Evolutionary conservation across 2,329 filamentous ascomycete genomes (phyloP), one percentile per base, ranked within the genome.

Genomic region (Fusarium sp.): DNA sequence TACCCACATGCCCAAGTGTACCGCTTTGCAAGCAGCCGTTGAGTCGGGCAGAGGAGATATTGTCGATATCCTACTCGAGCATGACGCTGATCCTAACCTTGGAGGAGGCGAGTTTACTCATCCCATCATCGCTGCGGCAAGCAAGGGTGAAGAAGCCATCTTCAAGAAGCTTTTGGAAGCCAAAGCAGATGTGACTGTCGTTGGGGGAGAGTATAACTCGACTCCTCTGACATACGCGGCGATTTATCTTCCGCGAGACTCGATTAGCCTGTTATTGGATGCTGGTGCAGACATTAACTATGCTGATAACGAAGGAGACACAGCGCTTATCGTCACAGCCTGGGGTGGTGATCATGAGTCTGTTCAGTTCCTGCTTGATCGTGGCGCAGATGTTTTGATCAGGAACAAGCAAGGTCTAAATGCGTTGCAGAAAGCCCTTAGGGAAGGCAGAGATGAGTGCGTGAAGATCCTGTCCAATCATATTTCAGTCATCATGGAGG

Each of bases 21-120:
- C 81, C 8, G 83, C 83, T 1, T 72, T 85, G 1, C 83, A 85
- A 57, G 83, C 77, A 1, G 83, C 83, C 0, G 80, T 79, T 41
- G 81, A 83, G 46, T 76, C 76, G 2, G 77, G 82, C 6, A 75
- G 78, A 36, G 63, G 55, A 0, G 80, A 83, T 6, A 81, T 84
- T 14, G 83, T 83, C 17, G 67, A 74, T 2, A 70, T 84, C 4
- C 68, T 85, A 7, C 79, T 84, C 13, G 77, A 83, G 20, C 76
- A 80, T 29, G 62, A 65, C 13, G 83, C 82, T 14, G 73, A 84
- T 61, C 81, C 83, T 1, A 79, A 84, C 59, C 70, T 80, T 2
- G 82, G 82, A 9, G 78, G 77, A 8, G 81, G 82, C 17, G 75
- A 79, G 0, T 56, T 72, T 35, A 71, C 78, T 1, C 78, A 79